Evolutionary conservation across 2,329 filamentous ascomycete species (phyloP).

Genomic region (Exserohilum rostratum): DNA sequence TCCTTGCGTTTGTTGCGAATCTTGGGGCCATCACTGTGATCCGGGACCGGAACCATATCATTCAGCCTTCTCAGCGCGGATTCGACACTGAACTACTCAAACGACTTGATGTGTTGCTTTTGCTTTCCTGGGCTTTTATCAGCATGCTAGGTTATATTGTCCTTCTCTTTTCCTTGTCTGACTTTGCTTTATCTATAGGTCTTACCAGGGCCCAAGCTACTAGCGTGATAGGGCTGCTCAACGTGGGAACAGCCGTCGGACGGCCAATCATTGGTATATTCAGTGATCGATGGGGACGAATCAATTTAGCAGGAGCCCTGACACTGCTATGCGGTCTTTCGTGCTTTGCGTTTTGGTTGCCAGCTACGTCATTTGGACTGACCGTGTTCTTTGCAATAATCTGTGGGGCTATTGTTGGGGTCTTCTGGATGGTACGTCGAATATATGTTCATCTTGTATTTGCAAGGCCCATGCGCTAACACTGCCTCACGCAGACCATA

Average conservation of each 20-base stretch:
- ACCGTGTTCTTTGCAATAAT: constrained; percentile 53
- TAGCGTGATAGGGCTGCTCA: constrained; percentile 52
- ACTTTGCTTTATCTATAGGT: constrained; percentile 54
- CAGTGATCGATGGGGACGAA: constrained; percentile 54
- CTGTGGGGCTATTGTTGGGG: constrained; percentile 54
- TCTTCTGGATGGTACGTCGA: constrained; percentile 55
- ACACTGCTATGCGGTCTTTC: constrained; percentile 50
- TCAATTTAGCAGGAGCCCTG: constrained; percentile 50
- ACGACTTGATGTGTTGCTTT: constrained; percentile 45
- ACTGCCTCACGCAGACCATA: constrained; percentile 38
- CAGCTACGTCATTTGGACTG: constrained; percentile 51
- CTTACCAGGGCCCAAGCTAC: constrained; percentile 50
- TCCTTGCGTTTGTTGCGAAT: constrained; percentile 38
- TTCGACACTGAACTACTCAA: constrained; percentile 47
- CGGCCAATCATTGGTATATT: constrained; percentile 54
- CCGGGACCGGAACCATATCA: constrained; percentile 42
- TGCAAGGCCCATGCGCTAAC: neutral
- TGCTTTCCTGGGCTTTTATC: constrained; percentile 53
- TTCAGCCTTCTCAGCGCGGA: constrained; percentile 42
- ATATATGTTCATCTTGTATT: neutral
- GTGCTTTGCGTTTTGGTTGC: constrained; percentile 55
- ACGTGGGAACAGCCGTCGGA: constrained; percentile 56
- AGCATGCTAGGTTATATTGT: constrained; percentile 57
- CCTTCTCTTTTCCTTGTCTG: constrained; percentile 55
- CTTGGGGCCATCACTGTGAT: constrained; percentile 38